Base-by-base conservation (phyloP, 2,329 filamentous ascomycete genomes). In the Aspergillus ruber region DNA sequence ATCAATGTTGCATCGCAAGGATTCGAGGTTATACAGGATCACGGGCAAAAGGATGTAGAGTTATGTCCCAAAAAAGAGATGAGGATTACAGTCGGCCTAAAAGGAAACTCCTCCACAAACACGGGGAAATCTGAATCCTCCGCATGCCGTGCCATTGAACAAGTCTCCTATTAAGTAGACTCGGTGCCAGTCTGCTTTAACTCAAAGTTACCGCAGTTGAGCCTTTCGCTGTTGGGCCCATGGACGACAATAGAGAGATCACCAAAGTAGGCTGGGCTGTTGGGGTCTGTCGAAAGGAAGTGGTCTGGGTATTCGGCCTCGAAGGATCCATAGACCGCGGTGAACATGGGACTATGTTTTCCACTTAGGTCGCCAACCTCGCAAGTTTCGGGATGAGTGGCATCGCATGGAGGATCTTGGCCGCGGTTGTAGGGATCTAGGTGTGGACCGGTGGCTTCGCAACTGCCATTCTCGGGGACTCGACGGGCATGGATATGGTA, bases 351-450 rank as follows among this genome's bases (percentile, higher is more conserved):
- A 52, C 85, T 85, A 59, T 85, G 73, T 72, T 91, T 91, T 62
- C 87, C 87, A 57, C 80, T 79, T 47, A 90, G 74, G 64, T 91
- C 87, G 54, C 88, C 87, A 9, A 87, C 80, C 68, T 91, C 81
- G 72, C 87, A 93, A 8, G 80, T 82, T 51, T 78, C 67, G 6
- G 83, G 83, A 6, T 70, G 61, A 8, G 63, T 56, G 9, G 69
- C 33, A 59, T 88, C 74, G 69, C 87, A 91, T 4, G 76, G 58
- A 4, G 82, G 73, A 1, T 67, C 68, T 60, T 88, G 81, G 53
- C 81, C 81, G 44, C 84, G 83, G 43, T 74, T 63, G 64, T 77
- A 87, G 15, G 87, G 86, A 60, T 90, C 85, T 10, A 89, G 77
- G 60, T 91, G 87, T 2, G 73, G 80, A 3, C 80, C 72, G 1